Percentiles rank a stretch among this genome's conserved stretches.
These are phyloP conservation scores for Aspergillus neoniger DNA, from an alignment of 2,329 filamentous ascomycete species.

Conservation along the genomic window DNA sequence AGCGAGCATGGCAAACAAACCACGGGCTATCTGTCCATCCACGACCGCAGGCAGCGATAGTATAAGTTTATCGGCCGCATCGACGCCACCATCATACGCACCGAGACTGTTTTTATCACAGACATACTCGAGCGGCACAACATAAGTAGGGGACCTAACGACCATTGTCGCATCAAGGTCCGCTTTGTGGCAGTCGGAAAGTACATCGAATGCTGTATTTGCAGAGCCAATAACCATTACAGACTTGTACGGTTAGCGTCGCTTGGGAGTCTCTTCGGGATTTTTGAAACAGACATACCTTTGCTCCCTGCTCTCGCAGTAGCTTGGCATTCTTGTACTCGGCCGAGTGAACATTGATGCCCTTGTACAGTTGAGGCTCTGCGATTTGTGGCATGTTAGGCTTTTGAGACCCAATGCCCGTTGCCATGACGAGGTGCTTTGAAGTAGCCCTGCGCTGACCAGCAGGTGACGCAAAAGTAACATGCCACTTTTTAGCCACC, in stretches of 20 bases:
- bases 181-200: constrained; percentile 48
- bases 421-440: constrained; percentile 26
- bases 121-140: constrained; percentile 28
- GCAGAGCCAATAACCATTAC: constrained; percentile 51
- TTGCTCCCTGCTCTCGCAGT: constrained; percentile 15
- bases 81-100: constrained; percentile 30
- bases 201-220: constrained; percentile 52
- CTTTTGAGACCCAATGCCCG: constrained; percentile 23
- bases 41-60: constrained; percentile 5
- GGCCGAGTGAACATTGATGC: constrained; percentile 19
- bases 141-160: constrained; percentile 45
- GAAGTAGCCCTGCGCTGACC: constrained; percentile 11
- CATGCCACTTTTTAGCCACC: constrained; percentile 25
- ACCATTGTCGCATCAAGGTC: constrained; percentile 48
- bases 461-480: constrained; percentile 23
- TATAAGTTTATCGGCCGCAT: constrained; percentile 10
- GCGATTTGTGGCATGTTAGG: constrained; percentile 18
- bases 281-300: constrained; percentile 4
- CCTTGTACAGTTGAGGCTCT: constrained; percentile 15
- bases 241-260: constrained; percentile 26
- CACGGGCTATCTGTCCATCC: constrained; percentile 17
- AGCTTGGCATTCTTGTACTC: constrained; percentile 16
- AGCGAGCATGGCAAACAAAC: constrained; percentile 27
- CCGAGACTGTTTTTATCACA: constrained; percentile 24
- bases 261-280: neutral